Percentiles rank a stretch among this genome's conserved stretches.
phyloP scores from a whole-genome alignment of 768 basidiomycete genomes.

The Chiua virens region DNA sequence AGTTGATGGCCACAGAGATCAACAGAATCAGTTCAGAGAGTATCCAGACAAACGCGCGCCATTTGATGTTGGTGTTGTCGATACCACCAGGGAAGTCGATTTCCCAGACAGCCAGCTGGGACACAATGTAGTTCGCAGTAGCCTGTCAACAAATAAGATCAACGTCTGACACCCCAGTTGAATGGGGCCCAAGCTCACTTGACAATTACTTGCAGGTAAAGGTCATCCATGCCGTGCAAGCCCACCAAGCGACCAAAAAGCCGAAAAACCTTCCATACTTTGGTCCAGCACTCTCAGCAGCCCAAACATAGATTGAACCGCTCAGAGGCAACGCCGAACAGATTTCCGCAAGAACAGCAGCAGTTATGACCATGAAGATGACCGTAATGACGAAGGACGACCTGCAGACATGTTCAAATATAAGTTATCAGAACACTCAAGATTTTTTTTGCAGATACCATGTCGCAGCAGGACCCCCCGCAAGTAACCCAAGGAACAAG shows the following conservation, averaged over 20 bases:
- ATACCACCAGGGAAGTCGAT: constrained; percentile 82
- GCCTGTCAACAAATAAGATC: constrained; percentile 45
- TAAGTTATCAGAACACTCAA: not conserved
- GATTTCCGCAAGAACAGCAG: constrained; percentile 83
- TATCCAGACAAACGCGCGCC: constrained; percentile 83
- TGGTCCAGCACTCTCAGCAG: constrained; percentile 87
- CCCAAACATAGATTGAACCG: constrained; percentile 95
- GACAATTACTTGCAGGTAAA: constrained; percentile 87
- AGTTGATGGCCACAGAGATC: constrained; percentile 78
- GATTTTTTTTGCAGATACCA: constrained; percentile 45
- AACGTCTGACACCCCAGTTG: not conserved
- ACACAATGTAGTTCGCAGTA: constrained; percentile 87
- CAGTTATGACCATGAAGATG: constrained; percentile 86
- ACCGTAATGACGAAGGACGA: constrained; percentile 82
- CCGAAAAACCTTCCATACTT: constrained; percentile 86
- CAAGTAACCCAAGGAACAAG: constrained; percentile 77
- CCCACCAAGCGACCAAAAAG: constrained; percentile 92
- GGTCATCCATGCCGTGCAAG: constrained; percentile 95
- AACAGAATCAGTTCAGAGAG: constrained; percentile 73
- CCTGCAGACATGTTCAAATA: constrained; percentile 45
- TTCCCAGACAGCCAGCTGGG: constrained; percentile 78
- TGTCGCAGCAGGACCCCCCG: constrained; percentile 85
- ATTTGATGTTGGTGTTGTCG: constrained; percentile 70
- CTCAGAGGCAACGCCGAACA: constrained; percentile 86
- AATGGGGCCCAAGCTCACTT: constrained; percentile 45